Evolutionary conservation across 202 grass and related monocot genomes (phyloP).

Genomic region (Setaria viridis): DNA sequence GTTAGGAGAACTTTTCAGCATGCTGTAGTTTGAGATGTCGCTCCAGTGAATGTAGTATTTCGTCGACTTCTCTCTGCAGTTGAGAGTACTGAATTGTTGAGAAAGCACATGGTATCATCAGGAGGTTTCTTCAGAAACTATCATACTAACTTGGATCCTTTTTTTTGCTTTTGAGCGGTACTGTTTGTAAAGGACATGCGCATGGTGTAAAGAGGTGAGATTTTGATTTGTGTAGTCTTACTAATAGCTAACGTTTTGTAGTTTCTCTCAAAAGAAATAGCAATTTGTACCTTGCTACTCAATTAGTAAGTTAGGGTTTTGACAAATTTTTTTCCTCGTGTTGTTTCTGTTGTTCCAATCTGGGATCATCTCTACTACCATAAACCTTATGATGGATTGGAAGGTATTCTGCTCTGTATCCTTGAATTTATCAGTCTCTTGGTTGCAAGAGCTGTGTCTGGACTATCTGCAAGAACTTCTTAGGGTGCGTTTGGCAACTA

Average conservation of each 20-base stretch:
- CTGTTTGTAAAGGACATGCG: not conserved
- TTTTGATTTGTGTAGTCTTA: slow-evolving; percentile 9
- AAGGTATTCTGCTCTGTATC: not conserved
- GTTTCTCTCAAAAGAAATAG: not conserved
- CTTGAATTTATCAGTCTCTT: not conserved
- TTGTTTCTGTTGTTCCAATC: not conserved
- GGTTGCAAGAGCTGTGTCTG: not conserved
- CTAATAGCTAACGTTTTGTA: not conserved
- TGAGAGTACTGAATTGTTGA: not conserved
- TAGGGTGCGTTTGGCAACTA: too few species aligned
- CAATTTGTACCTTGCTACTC: not conserved
- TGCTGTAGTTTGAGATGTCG: slow-evolving; percentile 6
- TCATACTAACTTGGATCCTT: not conserved
- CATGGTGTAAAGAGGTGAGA: slow-evolving; percentile 23
- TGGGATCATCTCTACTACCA: not conserved
- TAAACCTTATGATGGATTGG: not conserved
- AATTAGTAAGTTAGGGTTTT: slow-evolving; percentile 9
- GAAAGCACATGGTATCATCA: not conserved
- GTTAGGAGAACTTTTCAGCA: not conserved
- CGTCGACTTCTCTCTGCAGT: not conserved
- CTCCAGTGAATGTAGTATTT: slow-evolving; percentile 9
- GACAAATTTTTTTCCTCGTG: not conserved
- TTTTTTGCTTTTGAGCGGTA: not conserved
- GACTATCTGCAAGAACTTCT: not conserved
- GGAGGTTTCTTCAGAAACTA: slow-evolving; percentile 14